Base-by-base conservation (phyloP, 345 rosid genomes). In the Hypericum androsaemum region DNA sequence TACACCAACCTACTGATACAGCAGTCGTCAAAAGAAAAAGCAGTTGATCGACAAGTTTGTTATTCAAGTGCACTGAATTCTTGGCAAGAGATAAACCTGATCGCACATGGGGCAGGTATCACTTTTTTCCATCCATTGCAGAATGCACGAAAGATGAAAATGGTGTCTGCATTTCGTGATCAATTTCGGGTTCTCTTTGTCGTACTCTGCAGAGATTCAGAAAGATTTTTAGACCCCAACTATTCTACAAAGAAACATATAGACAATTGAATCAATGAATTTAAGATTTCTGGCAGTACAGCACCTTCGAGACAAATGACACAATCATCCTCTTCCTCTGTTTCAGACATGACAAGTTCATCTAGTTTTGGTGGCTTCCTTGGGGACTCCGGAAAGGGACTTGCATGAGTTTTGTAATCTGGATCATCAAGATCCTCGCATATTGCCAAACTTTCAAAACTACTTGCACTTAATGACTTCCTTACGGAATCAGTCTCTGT, bases 381-480 rank as follows among this genome's bases (percentile, higher is more conserved):
- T 7, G 81, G 87, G 1, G 84, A 76, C 56, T 55, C 72, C 28
- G 64, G 57, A 41, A 72, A 64, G 39, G 77, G 63, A 68, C 63
- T 66, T 50, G 72, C 73, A 66, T 65, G 77, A 50, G 64, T 52
- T 67, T 71, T 79, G 63, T 74, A 64, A 56, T 74, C 84, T 54
- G 66, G 61, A 47, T 77, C 83, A 36, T 60, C 70, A 61, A 60
- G 52, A 60, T 55, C 61, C 36, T 60, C 71, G 32, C 56, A 48
- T 7, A 41, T 60, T 43, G 61, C 62, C 16, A 51, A 60, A 35
- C 62, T 55, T 38, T 51, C 71, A 54, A 55, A 50, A 61, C 57
- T 66, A 44, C 65, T 39, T 0, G 35, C 52, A 50, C 71, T 56
- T 40, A 46, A 35, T 3, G 60, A 52, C 41, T 65, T 64, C 48